Conservation (phyloP, 805 yeast genomes). For the Saturnispora sekii region DNA sequence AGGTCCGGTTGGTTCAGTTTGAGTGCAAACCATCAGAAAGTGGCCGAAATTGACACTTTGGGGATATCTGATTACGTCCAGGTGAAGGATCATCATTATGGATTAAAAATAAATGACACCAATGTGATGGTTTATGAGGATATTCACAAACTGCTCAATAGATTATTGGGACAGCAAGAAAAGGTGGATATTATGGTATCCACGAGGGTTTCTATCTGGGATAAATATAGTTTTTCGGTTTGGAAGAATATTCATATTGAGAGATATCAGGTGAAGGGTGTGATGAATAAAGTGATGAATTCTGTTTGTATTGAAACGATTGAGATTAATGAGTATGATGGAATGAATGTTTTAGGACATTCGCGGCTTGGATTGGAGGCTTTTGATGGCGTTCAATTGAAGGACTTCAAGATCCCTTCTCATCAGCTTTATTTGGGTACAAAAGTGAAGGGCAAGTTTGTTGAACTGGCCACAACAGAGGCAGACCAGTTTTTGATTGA, state of each 20-base stretch:
- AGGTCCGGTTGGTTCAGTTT: background rate
- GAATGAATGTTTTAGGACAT: slow-evolving; percentile 2
- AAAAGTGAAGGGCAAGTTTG: background rate
- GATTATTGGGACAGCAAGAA: background rate
- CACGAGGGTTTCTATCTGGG: background rate
- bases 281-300: background rate
- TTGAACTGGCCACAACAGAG: slow-evolving; percentile 2
- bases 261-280: background rate
- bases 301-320: background rate
- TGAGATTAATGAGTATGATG: slow-evolving; percentile 1
- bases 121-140: slow-evolving; percentile 1
- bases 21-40: background rate
- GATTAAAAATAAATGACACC: background rate
- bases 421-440: slow-evolving; percentile 5
- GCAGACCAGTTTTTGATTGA: background rate
- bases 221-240: background rate
- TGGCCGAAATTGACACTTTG: background rate
- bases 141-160: background rate
- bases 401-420: slow-evolving; percentile 1
- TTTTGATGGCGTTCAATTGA: background rate
- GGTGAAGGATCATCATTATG: background rate
- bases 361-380: background rate
- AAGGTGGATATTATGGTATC: background rate
- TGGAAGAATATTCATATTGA: slow-evolving; percentile 1
- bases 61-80: background rate